Base-by-base conservation (phyloP, 2,329 filamentous ascomycete species). In the Neonectria punicea region DNA sequence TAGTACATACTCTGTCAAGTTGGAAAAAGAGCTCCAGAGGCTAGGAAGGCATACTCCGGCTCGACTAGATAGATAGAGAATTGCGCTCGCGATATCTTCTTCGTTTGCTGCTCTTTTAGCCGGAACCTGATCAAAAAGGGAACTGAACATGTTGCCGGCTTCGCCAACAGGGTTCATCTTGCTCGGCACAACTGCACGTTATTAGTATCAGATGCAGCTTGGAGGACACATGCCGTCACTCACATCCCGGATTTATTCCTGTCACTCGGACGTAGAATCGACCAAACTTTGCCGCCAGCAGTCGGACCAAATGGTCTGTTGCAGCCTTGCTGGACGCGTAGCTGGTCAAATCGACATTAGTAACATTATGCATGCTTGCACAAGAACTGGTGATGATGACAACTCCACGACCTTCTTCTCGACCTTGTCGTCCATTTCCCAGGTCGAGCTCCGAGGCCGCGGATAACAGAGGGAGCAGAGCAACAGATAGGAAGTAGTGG, bases 271-370 rank as follows among this genome's bases (percentile, higher is more conserved):
- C 74, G 34, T 77, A 78, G 53, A 73, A 75, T 69, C 73, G 68
- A 16, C 68, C 67, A 41, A 84, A 86, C 68, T 86, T 86, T 7
- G 79, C 78, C 6, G 84, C 84, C 60, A 87, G 66, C 58, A 86
- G 70, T 54, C 71, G 77, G 2, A 86, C 84, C 14, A 86, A 69
- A 76, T 86, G 84, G 71, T 86, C 84, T 1, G 83, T 85, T 0
- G 83, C 84, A 1, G 84, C 84, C 67, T 86, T 86, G 66, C 82
- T 86, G 0, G 81, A 72, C 0, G 83, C 83, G 65, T 86, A 86
- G 67, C 81, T 84, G 5, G 83, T 85, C 70, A 86, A 73, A 65
- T 86, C 84, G 4, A 86, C 78, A 67, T 86, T 86, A 1, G 84
- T 86, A 1, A 72, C 81, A 71, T 85, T 85, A 63, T 85, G 84